Evolutionary conservation across 257 asterid genomes (phyloP), one percentile per base, ranked within the genome.

Genomic region (Scutellaria baicalensis): DNA sequence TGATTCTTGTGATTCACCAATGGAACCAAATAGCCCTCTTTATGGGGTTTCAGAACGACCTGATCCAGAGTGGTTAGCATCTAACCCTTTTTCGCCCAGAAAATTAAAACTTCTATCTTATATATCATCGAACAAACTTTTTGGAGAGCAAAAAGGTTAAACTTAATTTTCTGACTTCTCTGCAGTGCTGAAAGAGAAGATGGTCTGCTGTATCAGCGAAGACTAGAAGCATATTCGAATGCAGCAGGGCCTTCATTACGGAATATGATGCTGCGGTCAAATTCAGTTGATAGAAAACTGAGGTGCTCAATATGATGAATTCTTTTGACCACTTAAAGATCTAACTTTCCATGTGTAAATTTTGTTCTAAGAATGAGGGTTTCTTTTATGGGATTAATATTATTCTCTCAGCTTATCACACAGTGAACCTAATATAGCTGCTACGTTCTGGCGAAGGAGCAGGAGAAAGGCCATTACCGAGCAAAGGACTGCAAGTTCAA

Each of bases 1-100:
- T 86, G 99, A 94, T 81, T 94, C 99, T 54, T 94, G 97, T 61
- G 99, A 94, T 88, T 94, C 99, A 35, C 99, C 99, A 12, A 73
- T 94, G 84, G 99, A 91, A 81, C 97, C 99, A 56, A 91, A 94
- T 74, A 94, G 99, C 81, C 99, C 99, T 63, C 90, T 91, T 11
- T 91, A 76, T 69, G 99, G 96, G 72, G 84, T 84, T 77, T 74
- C 97, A 7, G 99, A 94, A 71, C 77, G 85, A 78, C 88, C 67
- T 64, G 97, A 91, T 81, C 72, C 86, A 38, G 97, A 86, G 79
- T 82, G 96, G 99, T 93, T 62, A 76, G 81, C 49, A 60, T 39
- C 57, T 47, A 59, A 38, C 11, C 45, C 35, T 12, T 61, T 67
- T 48, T 42, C 47, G 31, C 3, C 23, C 67, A 60, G 59, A 52